Base-by-base conservation (phyloP, 345 rosid genomes). In the Hibiscus trionum region DNA sequence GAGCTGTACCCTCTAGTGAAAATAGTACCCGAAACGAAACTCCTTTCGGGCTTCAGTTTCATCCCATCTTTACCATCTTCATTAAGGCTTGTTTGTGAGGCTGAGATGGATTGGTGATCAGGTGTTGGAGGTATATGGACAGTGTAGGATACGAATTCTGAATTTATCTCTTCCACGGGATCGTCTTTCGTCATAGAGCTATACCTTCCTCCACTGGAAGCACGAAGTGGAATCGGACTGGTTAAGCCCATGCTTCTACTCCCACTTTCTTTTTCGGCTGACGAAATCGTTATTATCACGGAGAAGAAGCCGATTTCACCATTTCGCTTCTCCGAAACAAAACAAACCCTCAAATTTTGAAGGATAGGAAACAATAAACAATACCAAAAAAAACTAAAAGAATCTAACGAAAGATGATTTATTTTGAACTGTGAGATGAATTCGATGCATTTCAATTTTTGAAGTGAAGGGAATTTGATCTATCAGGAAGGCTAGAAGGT, bases 91-190 rank as follows among this genome's bases (percentile, higher is more conserved):
- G 84, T 80, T 9, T 79, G 86, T 2, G 92, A 90, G 55, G 78
- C 67, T 4, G 86, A 81, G 16, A 85, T 50, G 14, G 85, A 74
- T 65, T 86, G 91, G 75, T 85, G 90, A 75, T 90, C 96, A 1
- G 96, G 93, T 35, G 96, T 90, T 0, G 91, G 83, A 9, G 96
- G 96, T 7, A 90, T 88, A 26, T 90, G 93, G 53, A 90, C 96
- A 0, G 96, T 90, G 73, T 90, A 90, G 5, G 80, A 66, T n/a
- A 90, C 80, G 57, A 80, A 86, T 24, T 82, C 90, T 4, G 91
- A 83, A 27, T 74, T 87, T 0, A 55, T 37, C 7, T 83, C 89
- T 8, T 87, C 86, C 4, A 72, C 73, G 15, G 80, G 56, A 11
- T 81, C 88, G 35, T 81, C 89, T 56, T 75, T 84, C 0, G 87